Evolutionary conservation across 805 yeast species (phyloP).

Genomic region (Ogataea corticis): DNA sequence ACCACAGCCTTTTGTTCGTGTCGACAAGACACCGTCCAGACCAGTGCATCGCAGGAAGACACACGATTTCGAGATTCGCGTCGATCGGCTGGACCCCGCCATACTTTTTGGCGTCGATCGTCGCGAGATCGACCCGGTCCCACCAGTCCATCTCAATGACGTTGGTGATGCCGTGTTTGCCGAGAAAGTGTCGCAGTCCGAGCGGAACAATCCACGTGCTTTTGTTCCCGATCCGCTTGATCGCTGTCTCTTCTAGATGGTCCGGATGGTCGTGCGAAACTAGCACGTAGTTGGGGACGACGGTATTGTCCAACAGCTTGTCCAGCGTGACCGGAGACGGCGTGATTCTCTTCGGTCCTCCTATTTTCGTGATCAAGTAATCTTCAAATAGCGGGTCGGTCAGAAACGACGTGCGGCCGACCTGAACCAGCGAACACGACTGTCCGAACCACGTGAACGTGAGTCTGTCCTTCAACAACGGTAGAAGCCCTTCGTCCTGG

Average conservation of each 20-base stretch:
- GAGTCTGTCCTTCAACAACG: constrained; percentile 45
- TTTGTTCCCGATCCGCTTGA: constrained; percentile 54
- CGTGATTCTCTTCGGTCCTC: constrained; percentile 86
- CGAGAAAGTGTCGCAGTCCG: constrained; percentile 67
- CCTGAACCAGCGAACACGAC: constrained; percentile 74
- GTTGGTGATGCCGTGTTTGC: constrained; percentile 56
- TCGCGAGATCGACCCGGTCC: constrained; percentile 49
- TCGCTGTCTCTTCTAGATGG: constrained; percentile 73
- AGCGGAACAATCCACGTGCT: constrained; percentile 85
- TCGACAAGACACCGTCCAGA: constrained; percentile 83
- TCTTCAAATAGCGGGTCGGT: constrained; percentile 84
- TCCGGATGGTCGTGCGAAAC: constrained; percentile 97
- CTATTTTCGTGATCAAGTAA: constrained; percentile 54
- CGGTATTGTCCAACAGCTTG: constrained; percentile 44
- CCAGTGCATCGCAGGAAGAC: constrained; percentile 98
- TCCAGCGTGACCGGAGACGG: constrained; percentile 69
- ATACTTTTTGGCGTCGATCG: no score
- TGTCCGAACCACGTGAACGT: constrained; percentile 93
- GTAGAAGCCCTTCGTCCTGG: constrained; percentile 22
- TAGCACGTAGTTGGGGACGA: constrained; percentile 67
- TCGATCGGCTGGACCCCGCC: constrained; percentile 11
- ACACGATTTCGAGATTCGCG: constrained; percentile 72
- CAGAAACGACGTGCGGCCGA: constrained; percentile 69
- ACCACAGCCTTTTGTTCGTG: constrained; percentile 83
- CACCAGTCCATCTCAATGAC: constrained; percentile 90